A percentile compares a stretch with the other conserved stretches of the same genome.
Conservation (phyloP, 371 early-diverging fungal genomes). For the Actinomortierella wolfii region DNA sequence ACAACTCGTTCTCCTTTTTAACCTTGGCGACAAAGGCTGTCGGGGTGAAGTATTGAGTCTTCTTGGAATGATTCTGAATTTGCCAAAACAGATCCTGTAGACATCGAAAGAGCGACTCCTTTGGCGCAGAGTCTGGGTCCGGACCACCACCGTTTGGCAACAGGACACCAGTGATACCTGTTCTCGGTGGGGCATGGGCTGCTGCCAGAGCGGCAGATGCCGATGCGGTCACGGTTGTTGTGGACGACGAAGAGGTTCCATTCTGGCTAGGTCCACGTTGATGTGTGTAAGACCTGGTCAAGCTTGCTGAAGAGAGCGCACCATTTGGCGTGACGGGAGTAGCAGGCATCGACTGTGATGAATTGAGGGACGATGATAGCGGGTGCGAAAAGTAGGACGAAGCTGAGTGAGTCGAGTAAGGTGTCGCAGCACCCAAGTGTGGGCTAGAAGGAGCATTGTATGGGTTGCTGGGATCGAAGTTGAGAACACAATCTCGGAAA, state of each 20-base stretch:
- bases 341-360: background rate
- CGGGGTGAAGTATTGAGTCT: slow-evolving; percentile 88
- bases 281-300: slow-evolving; percentile 18
- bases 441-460: slow-evolving; percentile 55
- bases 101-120: slow-evolving; percentile 83
- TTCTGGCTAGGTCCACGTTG: slow-evolving; percentile 22
- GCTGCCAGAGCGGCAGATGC: slow-evolving; percentile 23
- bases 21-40: slow-evolving; percentile 85
- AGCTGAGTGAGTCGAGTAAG: too few relatives aligned
- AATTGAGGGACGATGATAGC: too few relatives aligned
- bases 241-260: slow-evolving; percentile 8
- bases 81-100: slow-evolving; percentile 88
- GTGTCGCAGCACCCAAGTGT: slow-evolving; percentile 1
- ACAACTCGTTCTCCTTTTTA: slow-evolving; percentile 90
- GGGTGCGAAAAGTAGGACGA: too few relatives aligned
- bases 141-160: slow-evolving; percentile 50
- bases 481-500: slow-evolving; percentile 90
- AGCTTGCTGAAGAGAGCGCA: slow-evolving; percentile 12
- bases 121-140: slow-evolving; percentile 60
- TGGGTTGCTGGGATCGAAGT: slow-evolving; percentile 10
- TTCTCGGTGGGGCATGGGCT: background rate
- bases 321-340: slow-evolving; percentile 9
- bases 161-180: slow-evolving; percentile 29
- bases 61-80: slow-evolving; percentile 82
- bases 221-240: slow-evolving; percentile 2